These are phyloP conservation scores for Talaromyces borbonicus DNA, from an alignment of 495 filamentous ascomycete genomes.

Conservation along the genomic window DNA sequence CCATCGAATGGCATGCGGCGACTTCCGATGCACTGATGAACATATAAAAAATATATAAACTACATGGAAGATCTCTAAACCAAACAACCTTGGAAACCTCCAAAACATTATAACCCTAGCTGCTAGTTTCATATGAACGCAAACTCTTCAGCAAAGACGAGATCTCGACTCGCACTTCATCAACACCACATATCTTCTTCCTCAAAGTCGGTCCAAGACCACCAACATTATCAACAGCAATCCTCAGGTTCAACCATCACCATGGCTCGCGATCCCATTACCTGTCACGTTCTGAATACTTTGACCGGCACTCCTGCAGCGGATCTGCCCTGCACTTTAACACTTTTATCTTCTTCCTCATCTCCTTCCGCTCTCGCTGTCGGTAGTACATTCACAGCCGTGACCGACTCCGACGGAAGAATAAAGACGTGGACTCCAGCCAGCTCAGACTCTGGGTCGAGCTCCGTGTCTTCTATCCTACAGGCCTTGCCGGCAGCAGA, in stretches of 20 bases:
- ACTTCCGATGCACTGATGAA: constrained; percentile 4
- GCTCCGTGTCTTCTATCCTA: constrained; percentile 43
- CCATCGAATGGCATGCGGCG: constrained; percentile 8
- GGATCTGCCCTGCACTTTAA: constrained; percentile 46
- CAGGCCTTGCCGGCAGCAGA: constrained; percentile 24
- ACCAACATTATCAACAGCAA: constrained; percentile 15
- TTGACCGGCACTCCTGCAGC: constrained; percentile 55
- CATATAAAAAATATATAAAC: too few species aligned
- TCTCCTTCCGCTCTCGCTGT: constrained; percentile 12
- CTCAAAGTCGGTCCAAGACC: background rate
- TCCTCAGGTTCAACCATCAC: constrained; percentile 36
- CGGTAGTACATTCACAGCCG: constrained; percentile 46
- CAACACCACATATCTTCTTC: constrained; percentile 18
- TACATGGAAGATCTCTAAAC: background rate
- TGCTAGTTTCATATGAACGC: too few species aligned
- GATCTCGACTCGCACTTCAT: constrained; percentile 29
- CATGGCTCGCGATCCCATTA: constrained; percentile 66
- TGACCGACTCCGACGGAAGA: constrained; percentile 79
- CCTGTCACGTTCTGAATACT: constrained; percentile 68
- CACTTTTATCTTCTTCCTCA: constrained; percentile 29
- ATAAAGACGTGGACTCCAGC: constrained; percentile 66
- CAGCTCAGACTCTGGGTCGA: constrained; percentile 26
- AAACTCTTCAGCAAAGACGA: constrained; percentile 16
- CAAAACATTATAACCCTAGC: too few species aligned
- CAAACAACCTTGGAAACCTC: too few species aligned